Evolutionary conservation across 768 basidiomycete genomes (phyloP).

Genomic region (Lactarius hatsudake): DNA sequence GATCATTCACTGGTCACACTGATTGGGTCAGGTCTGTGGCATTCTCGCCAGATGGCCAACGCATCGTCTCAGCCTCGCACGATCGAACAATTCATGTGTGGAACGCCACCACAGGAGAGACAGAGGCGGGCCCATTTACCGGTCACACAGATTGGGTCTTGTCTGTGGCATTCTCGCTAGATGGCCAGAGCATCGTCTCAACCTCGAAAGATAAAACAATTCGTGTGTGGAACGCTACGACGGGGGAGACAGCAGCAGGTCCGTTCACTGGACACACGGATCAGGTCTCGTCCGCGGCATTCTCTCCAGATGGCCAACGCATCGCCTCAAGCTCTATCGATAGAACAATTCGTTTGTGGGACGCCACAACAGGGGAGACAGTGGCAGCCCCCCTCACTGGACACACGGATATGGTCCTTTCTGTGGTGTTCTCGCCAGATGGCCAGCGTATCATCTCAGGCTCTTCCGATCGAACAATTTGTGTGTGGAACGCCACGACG

Average conservation of each 20-base stretch:
- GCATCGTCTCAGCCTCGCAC: constrained; percentile 33
- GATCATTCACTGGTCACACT: neutral
- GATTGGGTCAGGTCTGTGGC: neutral
- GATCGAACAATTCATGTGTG: too few relatives aligned
- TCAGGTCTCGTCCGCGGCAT: constrained; percentile 17
- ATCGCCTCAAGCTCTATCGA: neutral
- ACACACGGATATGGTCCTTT: too few relatives aligned
- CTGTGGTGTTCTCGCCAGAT: too few relatives aligned
- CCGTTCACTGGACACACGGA: constrained; percentile 7
- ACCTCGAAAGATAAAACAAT: neutral
- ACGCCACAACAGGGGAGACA: too few relatives aligned
- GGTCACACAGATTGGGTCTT: neutral
- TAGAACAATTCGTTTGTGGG: too few relatives aligned
- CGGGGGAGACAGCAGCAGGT: too few relatives aligned
- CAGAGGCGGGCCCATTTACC: neutral
- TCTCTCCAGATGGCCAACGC: constrained; percentile 13
- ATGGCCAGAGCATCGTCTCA: neutral
- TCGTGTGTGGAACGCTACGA: too few relatives aligned
- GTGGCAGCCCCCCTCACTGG: too few relatives aligned
- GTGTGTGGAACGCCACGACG: too few relatives aligned
- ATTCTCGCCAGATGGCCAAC: constrained; percentile 14
- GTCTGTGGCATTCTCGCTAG: neutral
- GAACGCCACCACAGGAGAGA: too few relatives aligned
- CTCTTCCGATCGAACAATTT: too few relatives aligned
- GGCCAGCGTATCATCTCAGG: too few relatives aligned